Percentiles rank a stretch among this genome's conserved stretches.
Conservation (phyloP, 768 basidiomycete species). For the Tubosaeta brunneosetosa region DNA sequence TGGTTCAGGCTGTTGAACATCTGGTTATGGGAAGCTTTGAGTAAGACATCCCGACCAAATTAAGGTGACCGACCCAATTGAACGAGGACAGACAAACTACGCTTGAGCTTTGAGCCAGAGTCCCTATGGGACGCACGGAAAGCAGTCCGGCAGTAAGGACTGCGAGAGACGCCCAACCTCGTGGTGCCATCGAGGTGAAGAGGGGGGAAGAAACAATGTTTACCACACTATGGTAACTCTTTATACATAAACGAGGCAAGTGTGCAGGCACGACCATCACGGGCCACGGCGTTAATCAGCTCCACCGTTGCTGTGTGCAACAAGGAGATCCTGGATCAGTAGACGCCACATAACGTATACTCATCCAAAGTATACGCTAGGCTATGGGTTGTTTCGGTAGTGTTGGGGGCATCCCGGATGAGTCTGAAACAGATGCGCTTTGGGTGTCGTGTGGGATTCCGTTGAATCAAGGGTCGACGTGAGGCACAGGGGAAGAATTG, state of each 20-base stretch:
- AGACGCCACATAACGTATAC: no score
- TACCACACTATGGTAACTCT: not conserved
- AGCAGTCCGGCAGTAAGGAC: slow-evolving; percentile 17
- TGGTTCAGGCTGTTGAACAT: slow-evolving; percentile 42
- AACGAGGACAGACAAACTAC: slow-evolving; percentile 21
- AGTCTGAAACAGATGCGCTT: no score
- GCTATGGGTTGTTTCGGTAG: no score
- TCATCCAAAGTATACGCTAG: no score
- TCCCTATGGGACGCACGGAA: slow-evolving; percentile 10
- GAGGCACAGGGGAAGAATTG: no score
- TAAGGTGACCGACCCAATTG: slow-evolving; percentile 24
- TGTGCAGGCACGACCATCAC: not conserved
- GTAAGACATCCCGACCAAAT: not conserved
- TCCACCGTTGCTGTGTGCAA: not conserved
- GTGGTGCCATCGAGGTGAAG: slow-evolving; percentile 8
- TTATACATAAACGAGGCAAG: not conserved
- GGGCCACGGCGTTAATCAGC: not conserved
- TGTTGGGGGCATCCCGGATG: no score
- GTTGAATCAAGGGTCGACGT: no score
- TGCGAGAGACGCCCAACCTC: slow-evolving; percentile 13
- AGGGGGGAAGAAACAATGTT: not conserved
- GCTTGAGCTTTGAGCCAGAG: slow-evolving; percentile 21
- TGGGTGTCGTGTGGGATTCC: no score
- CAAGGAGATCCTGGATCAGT: no score
- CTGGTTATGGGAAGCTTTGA: slow-evolving; percentile 7